A percentile compares a stretch with the other conserved stretches of the same genome.
These are phyloP conservation scores for Pleurotus tuber-regium DNA, from an alignment of 768 basidiomycete species.

Conservation along the genomic window DNA sequence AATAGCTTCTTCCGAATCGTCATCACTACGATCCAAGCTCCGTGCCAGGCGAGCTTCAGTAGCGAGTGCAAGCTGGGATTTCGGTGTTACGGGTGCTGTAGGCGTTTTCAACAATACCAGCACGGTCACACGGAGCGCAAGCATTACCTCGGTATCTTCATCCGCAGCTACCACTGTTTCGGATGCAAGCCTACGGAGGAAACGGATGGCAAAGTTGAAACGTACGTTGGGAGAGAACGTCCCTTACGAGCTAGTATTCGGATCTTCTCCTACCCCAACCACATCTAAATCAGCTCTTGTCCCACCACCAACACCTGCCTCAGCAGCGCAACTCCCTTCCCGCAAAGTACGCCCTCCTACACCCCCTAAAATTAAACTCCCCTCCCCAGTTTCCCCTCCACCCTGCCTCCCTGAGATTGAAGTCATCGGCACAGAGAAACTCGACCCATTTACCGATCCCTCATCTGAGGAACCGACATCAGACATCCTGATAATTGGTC, in stretches of 20 bases:
- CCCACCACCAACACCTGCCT: not conserved
- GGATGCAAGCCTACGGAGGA: slow-evolving; percentile 24
- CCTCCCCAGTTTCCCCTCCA: slow-evolving; percentile 1
- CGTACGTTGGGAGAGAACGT: slow-evolving; percentile 60
- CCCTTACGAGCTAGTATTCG: slow-evolving; percentile 52
- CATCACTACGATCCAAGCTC: not conserved
- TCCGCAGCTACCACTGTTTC: not conserved
- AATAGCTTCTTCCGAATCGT: not conserved
- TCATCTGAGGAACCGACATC: not conserved
- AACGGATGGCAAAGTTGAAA: slow-evolving; percentile 55
- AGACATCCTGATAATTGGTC: not conserved
- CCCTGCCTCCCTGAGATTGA: slow-evolving; percentile 4
- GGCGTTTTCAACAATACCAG: slow-evolving; percentile 2
- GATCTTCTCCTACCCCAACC: slow-evolving; percentile 10
- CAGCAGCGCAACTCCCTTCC: not conserved
- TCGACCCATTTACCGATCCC: slow-evolving; percentile 3
- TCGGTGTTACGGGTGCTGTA: not conserved
- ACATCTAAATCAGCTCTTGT: slow-evolving; percentile 10
- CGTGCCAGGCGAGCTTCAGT: not conserved
- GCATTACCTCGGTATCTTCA: not conserved
- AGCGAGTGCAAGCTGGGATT: slow-evolving; percentile 7
- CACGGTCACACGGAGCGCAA: not conserved
- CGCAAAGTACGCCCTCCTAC: slow-evolving; percentile 2
- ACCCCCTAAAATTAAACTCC: slow-evolving; percentile 6
- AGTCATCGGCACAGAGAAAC: not conserved